Evolutionary conservation across 1,139 yeast species (phyloP).

Genomic region (Schizosaccharomyces versatilis): DNA sequence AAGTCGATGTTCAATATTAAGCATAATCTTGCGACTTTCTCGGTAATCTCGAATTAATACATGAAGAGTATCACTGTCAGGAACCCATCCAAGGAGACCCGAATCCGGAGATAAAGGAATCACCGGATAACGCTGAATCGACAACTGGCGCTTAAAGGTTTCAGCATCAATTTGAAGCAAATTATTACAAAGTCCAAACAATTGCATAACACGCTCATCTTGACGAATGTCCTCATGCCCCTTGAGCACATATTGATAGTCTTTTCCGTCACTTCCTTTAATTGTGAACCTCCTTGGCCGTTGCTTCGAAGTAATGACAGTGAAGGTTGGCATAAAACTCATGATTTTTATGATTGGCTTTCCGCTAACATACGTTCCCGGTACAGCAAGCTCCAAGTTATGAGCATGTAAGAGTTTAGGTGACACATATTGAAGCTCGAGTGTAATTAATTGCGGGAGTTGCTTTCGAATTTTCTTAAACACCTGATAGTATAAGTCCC

Average conservation of each 20-base stretch:
- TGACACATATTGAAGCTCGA: constrained; percentile 82
- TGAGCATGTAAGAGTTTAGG: constrained; percentile 64
- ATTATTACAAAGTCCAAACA: constrained; percentile 86
- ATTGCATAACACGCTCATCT: constrained; percentile 92
- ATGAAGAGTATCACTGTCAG: constrained; percentile 91
- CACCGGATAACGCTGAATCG: constrained; percentile 76
- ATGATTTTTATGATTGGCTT: constrained; percentile 52
- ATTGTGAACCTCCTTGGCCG: constrained; percentile 70
- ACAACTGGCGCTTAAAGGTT: constrained; percentile 85
- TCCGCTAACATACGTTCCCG: constrained; percentile 81
- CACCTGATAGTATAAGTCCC: constrained; percentile 90
- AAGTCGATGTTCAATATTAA: constrained; percentile 83
- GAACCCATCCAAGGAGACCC: constrained; percentile 94
- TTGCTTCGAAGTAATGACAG: constrained; percentile 89
- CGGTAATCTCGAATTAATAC: constrained; percentile 78
- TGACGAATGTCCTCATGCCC: constrained; percentile 98
- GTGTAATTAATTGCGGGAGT: constrained; percentile 61
- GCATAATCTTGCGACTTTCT: constrained; percentile 67
- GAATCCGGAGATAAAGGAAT: constrained; percentile 91
- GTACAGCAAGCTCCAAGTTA: constrained; percentile 71
- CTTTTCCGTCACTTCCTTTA: constrained; percentile 79
- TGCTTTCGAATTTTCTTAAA: constrained; percentile 80
- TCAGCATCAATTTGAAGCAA: constrained; percentile 76
- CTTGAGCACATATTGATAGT: constrained; percentile 57
- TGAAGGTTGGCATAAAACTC: constrained; percentile 57